Base-by-base conservation (phyloP, 1,284 basidiomycete species). In the Sporisorium iseilematis-ciliati region DNA sequence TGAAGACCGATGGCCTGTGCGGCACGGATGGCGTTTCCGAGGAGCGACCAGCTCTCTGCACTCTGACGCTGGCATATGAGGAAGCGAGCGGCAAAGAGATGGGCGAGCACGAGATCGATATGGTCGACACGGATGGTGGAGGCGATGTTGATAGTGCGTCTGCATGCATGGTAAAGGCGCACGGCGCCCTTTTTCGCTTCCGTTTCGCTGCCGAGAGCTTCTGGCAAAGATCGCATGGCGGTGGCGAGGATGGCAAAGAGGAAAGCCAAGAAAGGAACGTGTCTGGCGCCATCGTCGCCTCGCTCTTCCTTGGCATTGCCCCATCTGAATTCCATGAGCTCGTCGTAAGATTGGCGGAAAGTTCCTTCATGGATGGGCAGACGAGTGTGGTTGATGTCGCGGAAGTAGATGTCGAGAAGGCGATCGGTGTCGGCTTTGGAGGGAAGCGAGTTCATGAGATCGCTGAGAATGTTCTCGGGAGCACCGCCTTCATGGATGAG, bases 171-270 rank as follows among this genome's bases (percentile, higher is more conserved):
- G 51, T 77, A 79, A 21, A 82, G 67, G 35, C 60, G 73, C 7
- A 80, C 64, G 11, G 81, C 76, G 31, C 80, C 79, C 42, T 64
- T 75, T 40, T 76, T 70, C 21, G 80, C 80, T 23, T 82, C 80
- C 18, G 69, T 51, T 38, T 82, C 81, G 20, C 61, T 61, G 21
- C 66, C 75, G n/a, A 68, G 57, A 4, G 90, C 88, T 78, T 95
- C 93, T 0, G 95, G 94, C 6, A 93, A 92, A 18, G 95, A 87
- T 63, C 94, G 88, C 21, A 92, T 92, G 23, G 94, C 90, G 61
- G 94, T 94, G 7, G 95, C 94, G n/a, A 97, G 88, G 4, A 97
- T 92, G 46, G 95, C 93, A 83, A 96, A 97, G 25, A 97, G 88
- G 20, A 97, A 88, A 1, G 95, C 93, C 1, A 97, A 88, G 84